Evolutionary conservation across 2,329 filamentous ascomycete species (phyloP).

Genomic region (Mycogone perniciosa): DNA sequence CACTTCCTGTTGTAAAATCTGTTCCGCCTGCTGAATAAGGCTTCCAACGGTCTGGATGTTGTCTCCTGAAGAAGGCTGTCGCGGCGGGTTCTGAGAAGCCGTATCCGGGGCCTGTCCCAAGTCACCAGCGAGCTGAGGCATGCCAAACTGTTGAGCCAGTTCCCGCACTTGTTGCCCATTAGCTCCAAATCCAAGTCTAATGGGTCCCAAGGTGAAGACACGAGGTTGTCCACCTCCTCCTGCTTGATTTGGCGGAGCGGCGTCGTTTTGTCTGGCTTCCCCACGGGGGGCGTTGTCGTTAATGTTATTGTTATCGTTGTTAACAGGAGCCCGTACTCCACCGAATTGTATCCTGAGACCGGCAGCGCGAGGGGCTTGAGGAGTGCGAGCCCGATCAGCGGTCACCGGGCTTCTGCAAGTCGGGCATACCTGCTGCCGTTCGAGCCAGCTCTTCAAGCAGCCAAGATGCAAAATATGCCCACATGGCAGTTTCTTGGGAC

Average conservation of each 20-base stretch:
- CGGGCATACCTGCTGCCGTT: slow-evolving; percentile 93
- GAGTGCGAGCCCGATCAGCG: slow-evolving; percentile 22
- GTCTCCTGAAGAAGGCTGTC: slow-evolving; percentile 19
- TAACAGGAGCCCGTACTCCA: slow-evolving; percentile 19
- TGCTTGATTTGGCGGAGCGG: slow-evolving; percentile 17
- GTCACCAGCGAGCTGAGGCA: slow-evolving; percentile 27
- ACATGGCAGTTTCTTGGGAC: slow-evolving; percentile 94
- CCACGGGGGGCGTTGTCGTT: slow-evolving; percentile 13
- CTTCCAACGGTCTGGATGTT: slow-evolving; percentile 44
- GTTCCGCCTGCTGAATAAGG: slow-evolving; percentile 61
- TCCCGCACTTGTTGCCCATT: slow-evolving; percentile 60
- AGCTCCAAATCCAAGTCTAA: slow-evolving; percentile 72
- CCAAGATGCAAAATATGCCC: slow-evolving; percentile 92
- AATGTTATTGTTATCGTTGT: slow-evolving; percentile 4
- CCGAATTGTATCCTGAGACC: slow-evolving; percentile 28
- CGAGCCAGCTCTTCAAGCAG: slow-evolving; percentile 93
- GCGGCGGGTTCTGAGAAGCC: slow-evolving; percentile 16
- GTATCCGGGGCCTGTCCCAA: slow-evolving; percentile 16
- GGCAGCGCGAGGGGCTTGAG: slow-evolving; percentile 21
- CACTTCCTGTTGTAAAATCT: slow-evolving; percentile 63
- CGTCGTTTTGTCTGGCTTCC: slow-evolving; percentile 13
- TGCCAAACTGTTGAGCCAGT: slow-evolving; percentile 57
- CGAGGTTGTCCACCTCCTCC: slow-evolving; percentile 36
- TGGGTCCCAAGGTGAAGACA: slow-evolving; percentile 66
- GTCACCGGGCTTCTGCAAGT: slow-evolving; percentile 80